Conservation (phyloP, 306 rosid species). For the Heteromeles arbutifolia region DNA sequence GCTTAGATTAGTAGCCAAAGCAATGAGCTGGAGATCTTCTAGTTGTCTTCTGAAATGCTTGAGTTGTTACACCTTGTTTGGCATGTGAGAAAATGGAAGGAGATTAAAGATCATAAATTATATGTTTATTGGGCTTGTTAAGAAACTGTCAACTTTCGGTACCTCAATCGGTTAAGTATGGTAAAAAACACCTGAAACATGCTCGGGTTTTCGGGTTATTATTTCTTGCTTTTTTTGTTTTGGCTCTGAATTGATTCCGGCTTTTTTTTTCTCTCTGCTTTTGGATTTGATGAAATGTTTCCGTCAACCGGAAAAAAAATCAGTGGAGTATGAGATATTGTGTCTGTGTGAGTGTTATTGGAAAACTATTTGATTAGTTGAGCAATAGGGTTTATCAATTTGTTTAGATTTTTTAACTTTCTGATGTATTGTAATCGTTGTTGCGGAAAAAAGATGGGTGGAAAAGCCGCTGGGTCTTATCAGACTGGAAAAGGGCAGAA, state of each 20-base stretch:
- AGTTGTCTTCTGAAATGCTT: background rate
- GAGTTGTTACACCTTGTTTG: background rate
- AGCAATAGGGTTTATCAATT: background rate
- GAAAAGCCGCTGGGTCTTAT: constrained; percentile 77
- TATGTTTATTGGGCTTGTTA: background rate
- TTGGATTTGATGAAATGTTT: too few species aligned
- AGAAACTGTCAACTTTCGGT: background rate
- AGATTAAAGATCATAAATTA: background rate
- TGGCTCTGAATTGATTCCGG: too few species aligned
- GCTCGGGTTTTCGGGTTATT: too few species aligned
- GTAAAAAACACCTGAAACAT: too few species aligned
- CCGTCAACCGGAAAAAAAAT: too few species aligned
- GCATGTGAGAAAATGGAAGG: background rate
- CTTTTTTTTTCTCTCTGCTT: too few species aligned
- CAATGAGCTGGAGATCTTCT: background rate
- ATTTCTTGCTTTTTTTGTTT: too few species aligned
- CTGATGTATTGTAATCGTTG: background rate
- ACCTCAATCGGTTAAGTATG: background rate
- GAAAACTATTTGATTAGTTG: background rate
- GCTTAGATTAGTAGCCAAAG: background rate
- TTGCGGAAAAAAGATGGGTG: constrained; percentile 45
- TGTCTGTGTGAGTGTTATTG: background rate
- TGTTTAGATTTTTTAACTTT: background rate
- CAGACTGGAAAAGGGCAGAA: constrained; percentile 79
- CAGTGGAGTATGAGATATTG: background rate